phyloP scores from a whole-genome alignment of 108 stramenopile species.

The Ochromonas danica region DNA sequence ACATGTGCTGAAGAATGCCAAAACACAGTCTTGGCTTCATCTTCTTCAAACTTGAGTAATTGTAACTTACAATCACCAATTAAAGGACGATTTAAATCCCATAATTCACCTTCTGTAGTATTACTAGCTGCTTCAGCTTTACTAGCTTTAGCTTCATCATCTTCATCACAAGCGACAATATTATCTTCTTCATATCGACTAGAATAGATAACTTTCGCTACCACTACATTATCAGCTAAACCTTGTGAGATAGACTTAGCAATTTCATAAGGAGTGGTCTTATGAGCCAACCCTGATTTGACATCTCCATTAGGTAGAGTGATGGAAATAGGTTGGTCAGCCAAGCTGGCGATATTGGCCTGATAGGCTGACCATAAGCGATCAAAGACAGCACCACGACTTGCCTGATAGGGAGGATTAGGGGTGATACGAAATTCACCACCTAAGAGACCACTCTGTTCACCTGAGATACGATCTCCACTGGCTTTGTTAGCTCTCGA shows the following conservation, averaged over 20 bases:
- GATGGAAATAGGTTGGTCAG: constrained; percentile 74
- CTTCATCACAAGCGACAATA: constrained; percentile 49
- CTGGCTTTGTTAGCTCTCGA: constrained; percentile 41
- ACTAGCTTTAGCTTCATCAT: constrained; percentile 61
- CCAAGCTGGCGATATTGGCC: constrained; percentile 53
- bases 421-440: constrained; percentile 27
- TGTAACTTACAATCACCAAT: constrained; percentile 79
- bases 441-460: constrained; percentile 39
- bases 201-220: constrained; percentile 82
- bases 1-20: constrained; percentile 98
- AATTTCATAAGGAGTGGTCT: constrained; percentile 88
- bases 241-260: constrained; percentile 81
- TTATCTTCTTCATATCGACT: constrained; percentile 9
- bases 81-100: constrained; percentile 91
- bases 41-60: constrained; percentile 83
- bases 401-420: constrained; percentile 50
- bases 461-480: constrained; percentile 40
- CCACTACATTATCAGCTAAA: constrained; percentile 72
- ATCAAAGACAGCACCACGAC: constrained; percentile 49
- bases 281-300: constrained; percentile 57
- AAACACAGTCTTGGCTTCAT: constrained; percentile 89
- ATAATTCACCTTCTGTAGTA: constrained; percentile 65
- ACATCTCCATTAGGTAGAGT: constrained; percentile 92
- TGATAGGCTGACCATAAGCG: constrained; percentile 38
- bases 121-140: constrained; percentile 37